Percentiles rank a stretch among this genome's conserved stretches.
Evolutionary conservation across 106 monocot species (phyloP).

Genomic region (Dendrobium officinale): DNA sequence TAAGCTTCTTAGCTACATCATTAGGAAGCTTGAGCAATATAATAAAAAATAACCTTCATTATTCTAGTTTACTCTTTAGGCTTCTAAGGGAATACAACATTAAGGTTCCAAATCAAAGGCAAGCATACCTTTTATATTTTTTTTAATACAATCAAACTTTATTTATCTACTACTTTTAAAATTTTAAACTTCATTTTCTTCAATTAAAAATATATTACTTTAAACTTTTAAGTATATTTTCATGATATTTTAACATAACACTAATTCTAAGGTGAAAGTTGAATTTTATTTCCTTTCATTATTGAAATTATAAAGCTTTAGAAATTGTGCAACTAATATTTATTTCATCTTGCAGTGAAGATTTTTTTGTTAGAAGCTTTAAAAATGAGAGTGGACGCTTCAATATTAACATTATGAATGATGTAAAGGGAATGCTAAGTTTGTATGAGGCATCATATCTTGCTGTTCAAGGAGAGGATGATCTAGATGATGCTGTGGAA

Average conservation of each 20-base stretch:
- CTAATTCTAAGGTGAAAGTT: too few relatives aligned
- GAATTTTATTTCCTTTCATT: too few relatives aligned
- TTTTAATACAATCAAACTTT: too few relatives aligned
- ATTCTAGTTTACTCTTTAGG: constrained; percentile 15
- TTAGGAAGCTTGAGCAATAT: neutral
- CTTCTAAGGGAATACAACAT: constrained; percentile 15
- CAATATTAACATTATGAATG: constrained; percentile 3
- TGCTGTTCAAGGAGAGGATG: constrained; percentile 21
- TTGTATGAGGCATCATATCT: constrained; percentile 38
- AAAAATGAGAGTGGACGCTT: too few relatives aligned
- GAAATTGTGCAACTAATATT: neutral
- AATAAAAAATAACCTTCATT: constrained; percentile 4
- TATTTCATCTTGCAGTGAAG: neutral
- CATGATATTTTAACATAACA: too few relatives aligned
- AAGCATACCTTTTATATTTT: too few relatives aligned
- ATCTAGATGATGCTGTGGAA: constrained; percentile 25
- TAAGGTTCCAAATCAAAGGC: neutral
- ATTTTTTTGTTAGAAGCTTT: constrained; percentile 11
- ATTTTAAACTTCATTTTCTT: too few relatives aligned
- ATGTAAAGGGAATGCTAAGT: constrained; percentile 28
- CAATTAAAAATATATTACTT: too few relatives aligned
- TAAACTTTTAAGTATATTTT: too few relatives aligned
- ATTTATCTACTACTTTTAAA: too few relatives aligned
- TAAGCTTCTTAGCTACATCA: neutral
- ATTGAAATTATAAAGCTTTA: too few relatives aligned